These are phyloP conservation scores for Botryotinia calthae DNA, from an alignment of 2,329 filamentous ascomycete genomes.

Conservation along the genomic window DNA sequence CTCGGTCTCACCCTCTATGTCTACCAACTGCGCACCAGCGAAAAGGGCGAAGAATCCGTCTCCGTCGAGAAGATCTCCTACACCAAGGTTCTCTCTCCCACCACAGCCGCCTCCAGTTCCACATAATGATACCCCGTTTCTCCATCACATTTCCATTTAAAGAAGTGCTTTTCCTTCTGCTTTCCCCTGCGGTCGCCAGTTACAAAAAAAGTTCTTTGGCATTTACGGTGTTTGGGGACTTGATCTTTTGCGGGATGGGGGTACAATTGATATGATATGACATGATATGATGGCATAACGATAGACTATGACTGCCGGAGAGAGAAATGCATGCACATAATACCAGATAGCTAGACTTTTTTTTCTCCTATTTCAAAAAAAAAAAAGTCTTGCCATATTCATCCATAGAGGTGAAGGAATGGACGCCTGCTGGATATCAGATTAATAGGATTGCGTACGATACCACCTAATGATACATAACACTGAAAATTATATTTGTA, in stretches of 20 bases:
- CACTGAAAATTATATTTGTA: background rate
- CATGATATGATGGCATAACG: conserved; percentile 5
- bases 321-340: background rate
- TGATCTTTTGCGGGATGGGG: background rate
- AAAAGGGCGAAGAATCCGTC: conserved; percentile 73
- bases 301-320: background rate
- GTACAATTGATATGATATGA: background rate
- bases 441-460: conserved; percentile 5
- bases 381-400: conserved; percentile 1
- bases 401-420: conserved; percentile 11
- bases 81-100: conserved; percentile 60
- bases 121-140: conserved; percentile 29
- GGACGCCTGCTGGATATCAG: conserved; percentile 12
- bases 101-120: conserved; percentile 1
- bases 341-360: background rate
- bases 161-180: background rate
- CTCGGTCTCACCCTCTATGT: conserved; percentile 95
- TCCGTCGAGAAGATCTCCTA: conserved; percentile 85
- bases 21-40: conserved; percentile 78
- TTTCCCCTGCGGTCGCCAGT: background rate
- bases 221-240: conserved; percentile 11
- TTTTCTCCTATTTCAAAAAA: background rate
- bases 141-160: background rate
- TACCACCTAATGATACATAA: conserved; percentile 4
- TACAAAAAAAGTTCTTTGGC: conserved; percentile 11